These are phyloP conservation scores for Acanthochlamys bracteata DNA, from an alignment of 106 monocot species.

Conservation along the genomic window DNA sequence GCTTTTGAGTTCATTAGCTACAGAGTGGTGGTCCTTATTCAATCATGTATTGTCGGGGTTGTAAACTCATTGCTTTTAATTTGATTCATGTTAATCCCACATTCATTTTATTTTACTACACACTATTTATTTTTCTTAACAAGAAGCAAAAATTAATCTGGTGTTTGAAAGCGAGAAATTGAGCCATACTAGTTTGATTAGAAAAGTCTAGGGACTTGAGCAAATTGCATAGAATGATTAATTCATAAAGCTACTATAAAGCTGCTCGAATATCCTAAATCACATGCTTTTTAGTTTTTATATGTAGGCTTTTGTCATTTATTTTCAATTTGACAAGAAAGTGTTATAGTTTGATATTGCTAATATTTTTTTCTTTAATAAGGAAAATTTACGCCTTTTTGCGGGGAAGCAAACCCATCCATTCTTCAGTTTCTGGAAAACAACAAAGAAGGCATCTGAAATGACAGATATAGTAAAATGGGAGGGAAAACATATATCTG, in stretches of 20 bases:
- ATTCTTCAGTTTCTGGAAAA: slow-evolving; percentile 54
- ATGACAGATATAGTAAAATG: slow-evolving; percentile 13
- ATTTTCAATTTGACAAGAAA: neutral
- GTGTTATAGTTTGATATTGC: neutral
- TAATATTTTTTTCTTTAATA: neutral
- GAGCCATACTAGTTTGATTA: no score
- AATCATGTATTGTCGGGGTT: no score
- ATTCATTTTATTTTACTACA: no score
- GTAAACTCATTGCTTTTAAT: no score
- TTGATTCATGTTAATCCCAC: no score
- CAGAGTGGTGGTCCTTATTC: no score
- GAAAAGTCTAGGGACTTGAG: no score
- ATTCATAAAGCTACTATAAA: neutral
- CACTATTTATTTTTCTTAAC: no score
- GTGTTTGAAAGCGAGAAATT: no score
- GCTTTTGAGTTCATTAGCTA: no score
- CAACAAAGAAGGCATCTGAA: slow-evolving; percentile 27
- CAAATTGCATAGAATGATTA: no score
- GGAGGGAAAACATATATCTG: slow-evolving; percentile 16
- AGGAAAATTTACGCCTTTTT: slow-evolving; percentile 60
- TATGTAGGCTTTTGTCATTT: neutral
- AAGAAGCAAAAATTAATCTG: no score
- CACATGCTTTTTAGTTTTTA: neutral
- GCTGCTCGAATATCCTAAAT: neutral
- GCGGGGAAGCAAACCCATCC: slow-evolving; percentile 71